Base-by-base conservation (phyloP, 2,329 filamentous ascomycete species). In the Setomelanomma holmii region DNA sequence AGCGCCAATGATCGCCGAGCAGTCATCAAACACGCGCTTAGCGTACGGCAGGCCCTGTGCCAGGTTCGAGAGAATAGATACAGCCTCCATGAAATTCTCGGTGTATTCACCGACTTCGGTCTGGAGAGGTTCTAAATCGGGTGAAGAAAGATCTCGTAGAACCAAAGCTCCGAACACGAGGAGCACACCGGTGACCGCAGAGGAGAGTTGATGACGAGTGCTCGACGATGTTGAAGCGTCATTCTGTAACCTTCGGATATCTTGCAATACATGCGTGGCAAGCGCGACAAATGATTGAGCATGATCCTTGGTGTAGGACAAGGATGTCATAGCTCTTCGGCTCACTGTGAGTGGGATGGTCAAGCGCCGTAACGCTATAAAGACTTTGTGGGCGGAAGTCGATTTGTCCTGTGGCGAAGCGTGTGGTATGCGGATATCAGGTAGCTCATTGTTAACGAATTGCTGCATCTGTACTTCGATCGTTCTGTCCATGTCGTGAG, bases 301-400 rank as follows among this genome's bases (percentile, higher is more conserved):
- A 2, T 48, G 58, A 5, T 40, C 42, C 1, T 42, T 40, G 40
- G 66, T 59, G 34, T 65, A 67, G 20, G 61, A 49, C 40, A 73
- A 44, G 7, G 66, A 59, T 2, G 67, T 52, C 56, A 72, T 53
- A 36, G 40, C 52, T 42, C 58, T 48, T 14, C 71, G 61, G 35
- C 58, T 40, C 35, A 69, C 55, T 16, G 66, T 52, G 23, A 76
- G 56, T 12, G 61, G 54, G 23, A 72, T 55, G 27, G 66, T 60
- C 16, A 63, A 54, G 40, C 66, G 52, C 45, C 58, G 61, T 20
- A 61, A 56, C 6, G 55, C 45, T 7, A 70, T 24, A 20, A 66
- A 51, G 11, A 34, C 17, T 7, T 52, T 51, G 12, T 45, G 34
- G 19, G 33, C 12, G n/a, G 27, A 38, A 14, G 21, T 36, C 20